A percentile compares a stretch with the other conserved stretches of the same genome.
Evolutionary conservation across 1,139 yeast genomes (phyloP).

Genomic region (Yamadazyma triangularis): DNA sequence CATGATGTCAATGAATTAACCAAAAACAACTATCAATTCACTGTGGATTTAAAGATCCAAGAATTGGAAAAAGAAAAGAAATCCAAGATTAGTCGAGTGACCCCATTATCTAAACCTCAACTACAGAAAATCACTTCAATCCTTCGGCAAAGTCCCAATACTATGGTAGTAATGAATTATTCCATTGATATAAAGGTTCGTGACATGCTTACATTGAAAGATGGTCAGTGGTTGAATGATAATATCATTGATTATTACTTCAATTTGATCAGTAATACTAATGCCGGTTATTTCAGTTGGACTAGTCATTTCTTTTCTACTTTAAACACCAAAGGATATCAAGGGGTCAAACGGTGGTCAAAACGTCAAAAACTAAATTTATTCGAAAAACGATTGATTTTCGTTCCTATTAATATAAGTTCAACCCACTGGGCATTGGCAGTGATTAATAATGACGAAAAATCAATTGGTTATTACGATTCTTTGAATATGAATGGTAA

Average conservation of each 20-base stretch:
- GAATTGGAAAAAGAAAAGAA: constrained; percentile 16
- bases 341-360: constrained; percentile 87
- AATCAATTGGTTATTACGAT: constrained; percentile 68
- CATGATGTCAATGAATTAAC: neutral
- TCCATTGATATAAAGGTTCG: constrained; percentile 57
- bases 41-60: constrained; percentile 14
- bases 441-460: constrained; percentile 58
- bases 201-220: constrained; percentile 69
- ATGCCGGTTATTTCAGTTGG: constrained; percentile 29
- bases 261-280: constrained; percentile 44
- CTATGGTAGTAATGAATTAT: constrained; percentile 22
- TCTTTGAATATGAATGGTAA: constrained; percentile 63
- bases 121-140: constrained; percentile 14
- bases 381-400: constrained; percentile 55
- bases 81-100: constrained; percentile 7
- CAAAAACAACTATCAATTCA: constrained; percentile 1
- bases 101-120: constrained; percentile 15
- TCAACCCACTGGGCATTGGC: constrained; percentile 94
- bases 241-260: constrained; percentile 82
- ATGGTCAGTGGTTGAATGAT: constrained; percentile 85
- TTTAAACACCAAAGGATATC: constrained; percentile 66
- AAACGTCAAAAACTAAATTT: constrained; percentile 74
- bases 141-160: constrained; percentile 1
- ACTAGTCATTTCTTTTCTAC: constrained; percentile 86
- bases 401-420: constrained; percentile 80